Conservation (phyloP, 2,329 filamentous ascomycete species). For the Cladosporium velox region DNA sequence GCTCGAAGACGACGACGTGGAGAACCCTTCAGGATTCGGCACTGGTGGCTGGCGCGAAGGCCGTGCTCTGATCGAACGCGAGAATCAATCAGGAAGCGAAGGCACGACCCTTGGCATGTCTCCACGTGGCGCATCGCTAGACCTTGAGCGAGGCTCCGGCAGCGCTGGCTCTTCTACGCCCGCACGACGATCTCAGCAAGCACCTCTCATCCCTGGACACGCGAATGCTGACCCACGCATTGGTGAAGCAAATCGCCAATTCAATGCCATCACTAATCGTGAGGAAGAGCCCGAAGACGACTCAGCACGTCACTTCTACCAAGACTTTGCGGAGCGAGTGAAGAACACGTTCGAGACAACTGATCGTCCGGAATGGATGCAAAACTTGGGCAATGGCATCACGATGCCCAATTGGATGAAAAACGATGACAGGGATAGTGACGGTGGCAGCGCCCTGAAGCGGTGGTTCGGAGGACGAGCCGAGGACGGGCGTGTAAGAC, state of each 20-base stretch:
- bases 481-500: constrained; percentile 35
- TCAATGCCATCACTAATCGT: constrained; percentile 36
- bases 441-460: constrained; percentile 29
- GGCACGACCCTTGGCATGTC: constrained; percentile 41
- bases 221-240: constrained; percentile 22
- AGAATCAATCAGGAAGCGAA: constrained; percentile 52
- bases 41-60: constrained; percentile 90
- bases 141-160: constrained; percentile 29
- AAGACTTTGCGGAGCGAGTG: constrained; percentile 79
- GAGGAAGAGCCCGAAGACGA: constrained; percentile 62
- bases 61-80: constrained; percentile 83
- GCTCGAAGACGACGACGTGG: constrained; percentile 66
- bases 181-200: constrained; percentile 15
- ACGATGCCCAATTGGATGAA: constrained; percentile 83
- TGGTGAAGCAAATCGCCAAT: constrained; percentile 33
- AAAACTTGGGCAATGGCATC: constrained; percentile 67
- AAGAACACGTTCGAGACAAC: constrained; percentile 89
- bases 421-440: constrained; percentile 45
- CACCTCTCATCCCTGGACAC: constrained; percentile 14
- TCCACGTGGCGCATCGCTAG: constrained; percentile 32
- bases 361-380: constrained; percentile 79
- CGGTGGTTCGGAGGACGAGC: constrained; percentile 39
- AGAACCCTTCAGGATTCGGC: constrained; percentile 66
- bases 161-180: constrained; percentile 3
- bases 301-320: constrained; percentile 66